These are phyloP conservation scores for Silene vulgaris DNA, from an alignment of 179 eudicot genomes.

Conservation along the genomic window DNA sequence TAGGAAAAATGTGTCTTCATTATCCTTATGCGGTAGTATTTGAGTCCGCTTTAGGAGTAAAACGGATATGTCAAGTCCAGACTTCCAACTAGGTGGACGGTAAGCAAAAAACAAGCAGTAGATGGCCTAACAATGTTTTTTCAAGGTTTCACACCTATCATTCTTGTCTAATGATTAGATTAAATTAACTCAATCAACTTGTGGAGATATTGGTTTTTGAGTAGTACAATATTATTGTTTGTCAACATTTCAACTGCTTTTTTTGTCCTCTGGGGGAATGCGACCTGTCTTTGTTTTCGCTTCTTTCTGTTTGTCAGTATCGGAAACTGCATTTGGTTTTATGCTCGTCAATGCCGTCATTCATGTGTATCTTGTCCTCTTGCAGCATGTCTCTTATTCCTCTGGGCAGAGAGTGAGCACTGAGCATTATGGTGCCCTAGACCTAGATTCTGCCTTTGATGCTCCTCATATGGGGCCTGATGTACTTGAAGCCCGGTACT, in stretches of 20 bases:
- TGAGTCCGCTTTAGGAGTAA: too few species aligned
- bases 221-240: neutral
- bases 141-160: neutral
- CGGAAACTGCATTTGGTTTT: slow-evolving; percentile 1
- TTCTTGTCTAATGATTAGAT: slow-evolving; percentile 6
- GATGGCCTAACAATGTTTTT: slow-evolving; percentile 7
- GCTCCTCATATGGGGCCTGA: slow-evolving; percentile 45
- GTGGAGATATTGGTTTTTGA: neutral
- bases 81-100: slow-evolving; percentile 2
- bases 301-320: slow-evolving; percentile 16
- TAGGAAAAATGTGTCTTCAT: too few species aligned
- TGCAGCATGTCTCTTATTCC: slow-evolving; percentile 58
- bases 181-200: neutral
- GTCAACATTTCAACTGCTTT: neutral
- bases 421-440: slow-evolving; percentile 48
- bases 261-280: neutral
- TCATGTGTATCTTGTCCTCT: slow-evolving; percentile 23
- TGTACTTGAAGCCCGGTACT: slow-evolving; percentile 59
- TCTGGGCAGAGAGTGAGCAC: slow-evolving; percentile 59
- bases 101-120: slow-evolving; percentile 1
- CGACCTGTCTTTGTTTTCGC: slow-evolving; percentile 8
- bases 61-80: too few species aligned
- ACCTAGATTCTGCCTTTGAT: slow-evolving; percentile 46
- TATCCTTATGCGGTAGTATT: neutral
- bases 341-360: neutral